Percentiles rank a stretch among this genome's conserved stretches.
Evolutionary conservation across 257 asterid species (phyloP).

Genomic region (Agastache rugosa): DNA sequence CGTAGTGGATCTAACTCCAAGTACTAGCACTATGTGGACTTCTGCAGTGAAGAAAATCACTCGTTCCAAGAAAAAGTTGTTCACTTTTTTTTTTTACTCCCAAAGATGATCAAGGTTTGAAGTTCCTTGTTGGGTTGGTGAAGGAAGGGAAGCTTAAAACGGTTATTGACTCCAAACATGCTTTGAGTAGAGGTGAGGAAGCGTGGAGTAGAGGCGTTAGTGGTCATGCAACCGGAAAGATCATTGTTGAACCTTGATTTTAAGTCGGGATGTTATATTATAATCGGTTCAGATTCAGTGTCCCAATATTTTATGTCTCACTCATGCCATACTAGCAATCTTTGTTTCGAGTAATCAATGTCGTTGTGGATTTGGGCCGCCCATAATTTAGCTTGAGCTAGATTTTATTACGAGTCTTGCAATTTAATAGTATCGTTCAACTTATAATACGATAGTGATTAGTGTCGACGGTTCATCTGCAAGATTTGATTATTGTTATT

Average conservation of each 20-base stretch:
- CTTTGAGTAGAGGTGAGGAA: constrained; percentile 55
- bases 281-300: no score
- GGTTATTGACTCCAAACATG: constrained; percentile 51
- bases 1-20: constrained; percentile 56
- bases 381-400: no score
- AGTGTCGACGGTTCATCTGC: no score
- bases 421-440: no score
- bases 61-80: constrained; percentile 53
- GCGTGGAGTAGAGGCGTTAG: constrained; percentile 65
- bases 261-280: no score
- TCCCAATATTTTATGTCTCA: no score
- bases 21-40: constrained; percentile 42
- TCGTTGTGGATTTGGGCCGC: no score
- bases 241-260: constrained; percentile 48
- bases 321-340: no score
- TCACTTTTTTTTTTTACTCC: constrained; percentile 39
- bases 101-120: constrained; percentile 42
- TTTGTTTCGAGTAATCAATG: no score
- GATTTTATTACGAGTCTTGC: no score
- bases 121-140: constrained; percentile 56
- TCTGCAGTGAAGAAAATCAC: constrained; percentile 49
- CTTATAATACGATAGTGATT: no score
- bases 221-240: constrained; percentile 84
- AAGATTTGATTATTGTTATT: no score
- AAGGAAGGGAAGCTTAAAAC: constrained; percentile 73